phyloP scores from a whole-genome alignment of 768 basidiomycete genomes.

The Boletus pseudopeckii region DNA sequence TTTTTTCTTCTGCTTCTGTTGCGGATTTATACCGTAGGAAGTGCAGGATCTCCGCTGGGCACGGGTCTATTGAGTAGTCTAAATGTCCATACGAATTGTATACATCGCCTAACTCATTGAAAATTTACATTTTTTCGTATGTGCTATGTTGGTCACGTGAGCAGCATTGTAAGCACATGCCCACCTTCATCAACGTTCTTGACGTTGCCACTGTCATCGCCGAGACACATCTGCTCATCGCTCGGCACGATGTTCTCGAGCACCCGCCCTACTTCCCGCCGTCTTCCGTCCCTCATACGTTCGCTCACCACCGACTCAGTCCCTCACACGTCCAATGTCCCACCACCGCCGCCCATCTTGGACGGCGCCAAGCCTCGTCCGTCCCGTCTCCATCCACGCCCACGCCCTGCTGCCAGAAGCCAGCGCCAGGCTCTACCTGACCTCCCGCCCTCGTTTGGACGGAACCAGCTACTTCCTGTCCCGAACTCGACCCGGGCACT shows the following conservation, averaged over 20 bases:
- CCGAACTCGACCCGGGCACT: conserved; percentile 75
- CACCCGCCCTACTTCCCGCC: conserved; percentile 12
- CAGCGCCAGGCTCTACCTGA: conserved; percentile 40
- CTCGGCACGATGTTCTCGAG: conserved; percentile 24
- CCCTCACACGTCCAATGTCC: conserved; percentile 25
- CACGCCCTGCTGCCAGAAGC: conserved; percentile 32
- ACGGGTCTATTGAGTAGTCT: conserved; percentile 3
- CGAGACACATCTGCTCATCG: conserved; percentile 12
- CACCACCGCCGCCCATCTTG: conserved; percentile 29
- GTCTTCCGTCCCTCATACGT: conserved; percentile 17
- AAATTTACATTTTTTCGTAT: neutral
- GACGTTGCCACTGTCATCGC: conserved; percentile 3
- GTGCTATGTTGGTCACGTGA: conserved; percentile 11
- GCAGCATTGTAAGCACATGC: neutral
- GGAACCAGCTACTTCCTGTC: conserved; percentile 79
- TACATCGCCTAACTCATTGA: neutral
- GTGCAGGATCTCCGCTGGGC: conserved; percentile 15
- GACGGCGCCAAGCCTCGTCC: conserved; percentile 29
- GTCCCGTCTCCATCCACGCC: conserved; percentile 42
- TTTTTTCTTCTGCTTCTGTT: conserved; percentile 6
- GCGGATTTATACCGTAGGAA: conserved; percentile 7
- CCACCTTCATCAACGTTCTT: neutral
- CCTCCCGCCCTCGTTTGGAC: conserved; percentile 71
- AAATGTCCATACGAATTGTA: conserved; percentile 3
- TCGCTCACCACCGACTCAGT: conserved; percentile 28